Percentiles rank a stretch among this genome's conserved stretches.
phyloP scores from a whole-genome alignment of 1,284 basidiomycete species.

The Ustilago trichophora region DNA sequence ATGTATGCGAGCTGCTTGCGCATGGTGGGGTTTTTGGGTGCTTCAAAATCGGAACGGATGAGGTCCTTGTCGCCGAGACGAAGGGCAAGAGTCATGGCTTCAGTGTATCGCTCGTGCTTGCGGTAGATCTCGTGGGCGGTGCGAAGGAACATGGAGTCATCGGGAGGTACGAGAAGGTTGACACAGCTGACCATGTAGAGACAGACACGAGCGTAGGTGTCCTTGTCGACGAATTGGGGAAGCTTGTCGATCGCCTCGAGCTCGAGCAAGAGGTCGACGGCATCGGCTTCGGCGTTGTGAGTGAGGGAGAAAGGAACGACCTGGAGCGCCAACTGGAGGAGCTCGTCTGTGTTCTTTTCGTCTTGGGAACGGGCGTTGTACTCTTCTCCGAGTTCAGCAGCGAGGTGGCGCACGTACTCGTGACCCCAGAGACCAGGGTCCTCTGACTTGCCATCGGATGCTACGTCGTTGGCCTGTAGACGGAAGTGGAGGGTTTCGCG shows the following conservation, averaged over 20 bases:
- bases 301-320: constrained; percentile 90
- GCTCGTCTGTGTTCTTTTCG: constrained; percentile 49
- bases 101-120: constrained; percentile 86
- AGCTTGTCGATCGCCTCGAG: constrained; percentile 83
- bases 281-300: constrained; percentile 98
- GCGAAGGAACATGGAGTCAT: constrained; percentile 88
- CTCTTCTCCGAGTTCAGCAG: constrained; percentile 95
- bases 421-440: constrained; percentile 98
- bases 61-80: constrained; percentile 83
- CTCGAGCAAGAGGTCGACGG: constrained; percentile 94
- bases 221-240: constrained; percentile 70
- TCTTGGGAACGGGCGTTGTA: constrained; percentile 71
- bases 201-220: constrained; percentile 92
- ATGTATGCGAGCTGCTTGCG: constrained; percentile 93
- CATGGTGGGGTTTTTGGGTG: constrained; percentile 72
- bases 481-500: constrained; percentile 81
- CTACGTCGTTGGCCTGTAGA: constrained; percentile 51
- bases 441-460: constrained; percentile 49
- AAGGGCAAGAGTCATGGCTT: constrained; percentile 88
- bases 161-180: constrained; percentile 88
- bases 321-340: constrained; percentile 78
- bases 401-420: constrained; percentile 97
- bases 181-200: constrained; percentile 96
- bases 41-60: constrained; percentile 69
- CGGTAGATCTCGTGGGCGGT: constrained; percentile 91